Percentiles rank a stretch among this genome's conserved stretches.
Conservation (phyloP, 148 eudicot species). For the Camellia japonica region DNA sequence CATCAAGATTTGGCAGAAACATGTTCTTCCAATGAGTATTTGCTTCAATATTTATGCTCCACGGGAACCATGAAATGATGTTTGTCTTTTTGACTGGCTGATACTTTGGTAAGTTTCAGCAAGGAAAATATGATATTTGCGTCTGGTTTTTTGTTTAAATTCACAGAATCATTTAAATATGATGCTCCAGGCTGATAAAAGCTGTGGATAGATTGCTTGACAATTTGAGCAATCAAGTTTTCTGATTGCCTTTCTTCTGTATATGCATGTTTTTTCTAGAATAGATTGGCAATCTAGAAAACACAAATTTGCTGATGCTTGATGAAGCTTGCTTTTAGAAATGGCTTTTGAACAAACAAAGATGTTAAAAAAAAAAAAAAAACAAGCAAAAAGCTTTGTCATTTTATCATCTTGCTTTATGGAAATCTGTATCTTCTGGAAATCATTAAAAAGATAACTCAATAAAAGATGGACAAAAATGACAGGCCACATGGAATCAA, state of each 20-base stretch:
- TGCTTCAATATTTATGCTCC: constrained; percentile 76
- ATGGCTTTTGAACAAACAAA: not conserved
- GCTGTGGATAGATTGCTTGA: not conserved
- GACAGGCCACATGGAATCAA: not conserved
- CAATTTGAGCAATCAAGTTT: not conserved
- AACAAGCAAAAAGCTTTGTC: not conserved
- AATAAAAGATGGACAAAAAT: not conserved
- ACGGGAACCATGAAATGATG: constrained; percentile 42
- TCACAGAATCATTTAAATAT: not conserved
- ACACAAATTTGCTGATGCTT: not conserved
- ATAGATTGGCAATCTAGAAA: not conserved
- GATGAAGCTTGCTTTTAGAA: not conserved
- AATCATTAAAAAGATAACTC: not conserved
- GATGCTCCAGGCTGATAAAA: not conserved
- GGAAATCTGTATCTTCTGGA: not conserved
- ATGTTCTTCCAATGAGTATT: constrained; percentile 91
- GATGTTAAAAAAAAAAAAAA: not conserved
- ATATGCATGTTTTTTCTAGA: not conserved
- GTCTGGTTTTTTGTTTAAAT: not conserved
- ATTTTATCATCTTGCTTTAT: not conserved
- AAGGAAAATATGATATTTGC: not conserved
- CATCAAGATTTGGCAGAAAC: constrained; percentile 95
- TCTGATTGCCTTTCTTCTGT: not conserved
- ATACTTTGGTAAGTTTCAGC: not conserved
- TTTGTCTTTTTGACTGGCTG: not conserved